Base-by-base conservation (phyloP, 2,329 filamentous ascomycete species). In the Curvularia spicifera region DNA sequence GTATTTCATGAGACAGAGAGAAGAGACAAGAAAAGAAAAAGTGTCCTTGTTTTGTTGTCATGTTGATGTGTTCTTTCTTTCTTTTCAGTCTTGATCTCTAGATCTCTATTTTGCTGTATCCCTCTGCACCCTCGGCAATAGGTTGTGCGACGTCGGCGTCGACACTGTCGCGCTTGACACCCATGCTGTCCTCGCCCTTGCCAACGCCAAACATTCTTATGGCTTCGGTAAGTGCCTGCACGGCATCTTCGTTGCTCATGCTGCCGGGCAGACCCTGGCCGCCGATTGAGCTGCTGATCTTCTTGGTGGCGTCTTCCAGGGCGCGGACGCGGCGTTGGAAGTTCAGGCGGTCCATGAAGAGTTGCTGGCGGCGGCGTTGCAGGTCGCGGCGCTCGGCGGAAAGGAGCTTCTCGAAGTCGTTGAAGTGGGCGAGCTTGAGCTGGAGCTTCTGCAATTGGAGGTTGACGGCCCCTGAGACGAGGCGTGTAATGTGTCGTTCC, bases 361-460 rank as follows among this genome's bases (percentile, higher is more conserved):
- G 85, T 76, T 97, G 91, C 76, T 98, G 93, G 29, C 94, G 88
- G 40, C 91, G 91, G 56, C 93, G 87, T 78, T 99, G 95, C 22
- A 99, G 84, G 78, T 99, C 95, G 59, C 93, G 87, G 59, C 94
- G 89, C 80, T 99, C 95, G 5, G 93, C 92, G 69, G 96, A 91
- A 50, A 99, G 83, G 44, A 97, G 89, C 18, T 91, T 85, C 78
- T 99, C 95, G 85, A 99, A 93, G 77, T 99, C 95, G 70, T 91
- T 90, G 79, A 99, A 99, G 76, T 98, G 96, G 72, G 92, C 89
- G 59, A 99, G 84, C 80, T 99, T 99, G 69, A 98, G 82, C 78
- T 98, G 93, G 61, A 98, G 88, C 79, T 99, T 99, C 74, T 97
- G 90, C 33, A 98, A 83, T n/a, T 91, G 94, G 12, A 96, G 84